phyloP scores from a whole-genome alignment of 2,329 filamentous ascomycete species.

The Pezicula rhizophila region DNA sequence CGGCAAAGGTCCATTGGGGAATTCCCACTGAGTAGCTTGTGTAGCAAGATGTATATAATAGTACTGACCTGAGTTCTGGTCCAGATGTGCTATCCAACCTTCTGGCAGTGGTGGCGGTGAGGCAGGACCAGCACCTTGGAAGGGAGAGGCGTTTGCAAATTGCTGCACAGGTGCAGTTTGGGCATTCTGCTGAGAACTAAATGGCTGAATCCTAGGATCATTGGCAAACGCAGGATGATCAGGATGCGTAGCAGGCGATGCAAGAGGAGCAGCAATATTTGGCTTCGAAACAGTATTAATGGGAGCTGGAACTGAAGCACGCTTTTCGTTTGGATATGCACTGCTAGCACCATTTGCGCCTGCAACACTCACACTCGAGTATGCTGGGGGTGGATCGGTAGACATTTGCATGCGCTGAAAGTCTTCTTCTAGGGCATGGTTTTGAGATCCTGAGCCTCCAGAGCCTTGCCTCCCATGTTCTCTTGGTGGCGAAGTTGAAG shows the following conservation, averaged over 20 bases:
- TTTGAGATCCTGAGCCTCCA: conserved; percentile 37
- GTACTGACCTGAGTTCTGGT: conserved; percentile 93
- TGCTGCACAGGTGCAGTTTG: conserved; percentile 27
- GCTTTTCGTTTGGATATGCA: conserved; percentile 73
- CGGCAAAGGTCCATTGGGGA: conserved; percentile 90
- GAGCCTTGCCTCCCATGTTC: conserved; percentile 28
- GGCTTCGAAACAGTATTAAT: conserved; percentile 22
- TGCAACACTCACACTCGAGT: conserved; percentile 65
- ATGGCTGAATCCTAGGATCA: conserved; percentile 51
- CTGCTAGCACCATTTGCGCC: conserved; percentile 40
- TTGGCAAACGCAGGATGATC: conserved; percentile 90
- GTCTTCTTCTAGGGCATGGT: conserved; percentile 77
- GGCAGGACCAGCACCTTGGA: conserved; percentile 53
- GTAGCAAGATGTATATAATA: conserved; percentile 97
- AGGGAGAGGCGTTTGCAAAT: conserved; percentile 33
- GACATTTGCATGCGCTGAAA: conserved; percentile 75
- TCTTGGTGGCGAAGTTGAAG: conserved; percentile 33
- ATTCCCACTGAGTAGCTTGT: conserved; percentile 97
- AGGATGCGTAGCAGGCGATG: conserved; percentile 37
- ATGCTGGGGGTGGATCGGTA: conserved; percentile 89
- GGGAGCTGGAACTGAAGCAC: conserved; percentile 19
- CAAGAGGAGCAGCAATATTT: conserved; percentile 31
- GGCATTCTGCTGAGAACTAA: conserved; percentile 20
- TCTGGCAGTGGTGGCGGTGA: conserved; percentile 92
- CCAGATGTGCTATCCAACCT: conserved; percentile 95